Evolutionary conservation across 106 monocot species (phyloP).

Genomic region (Posidonia australis): DNA sequence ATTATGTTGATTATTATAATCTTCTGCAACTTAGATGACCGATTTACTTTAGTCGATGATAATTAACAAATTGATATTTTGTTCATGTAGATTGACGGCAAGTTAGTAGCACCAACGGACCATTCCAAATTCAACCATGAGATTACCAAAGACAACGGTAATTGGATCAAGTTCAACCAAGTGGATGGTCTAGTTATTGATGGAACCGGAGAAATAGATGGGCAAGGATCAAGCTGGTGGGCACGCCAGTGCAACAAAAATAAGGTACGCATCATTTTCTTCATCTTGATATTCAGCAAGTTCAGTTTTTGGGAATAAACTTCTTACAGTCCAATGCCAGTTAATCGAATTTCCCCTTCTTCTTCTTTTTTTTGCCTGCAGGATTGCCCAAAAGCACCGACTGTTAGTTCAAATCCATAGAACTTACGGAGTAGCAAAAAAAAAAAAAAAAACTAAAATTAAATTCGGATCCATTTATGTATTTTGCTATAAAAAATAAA

Average conservation of each 20-base stretch:
- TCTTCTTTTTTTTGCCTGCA: neutral
- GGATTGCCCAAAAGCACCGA: neutral
- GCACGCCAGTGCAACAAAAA: neutral
- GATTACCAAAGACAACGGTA: neutral
- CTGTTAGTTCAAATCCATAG: neutral
- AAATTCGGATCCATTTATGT: neutral
- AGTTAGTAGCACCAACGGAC: neutral
- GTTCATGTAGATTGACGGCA: neutral
- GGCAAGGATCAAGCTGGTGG: neutral
- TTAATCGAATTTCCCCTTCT: too few species aligned
- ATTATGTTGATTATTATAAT: too few species aligned
- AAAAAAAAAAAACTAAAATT: too few species aligned
- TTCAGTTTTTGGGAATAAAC: neutral
- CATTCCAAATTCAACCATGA: neutral
- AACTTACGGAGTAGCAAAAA: neutral
- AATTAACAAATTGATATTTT: neutral
- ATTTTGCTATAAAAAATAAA: too few species aligned
- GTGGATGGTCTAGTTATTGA: neutral
- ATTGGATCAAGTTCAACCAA: neutral
- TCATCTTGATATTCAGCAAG: neutral
- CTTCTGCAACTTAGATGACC: too few species aligned
- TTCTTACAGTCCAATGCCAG: neutral
- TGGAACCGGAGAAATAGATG: neutral
- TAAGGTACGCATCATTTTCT: neutral
- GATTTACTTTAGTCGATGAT: too few species aligned